These are phyloP conservation scores for Perkinsus marinus DNA, from an alignment of 169 alveolate genomes.

Conservation along the genomic window DNA sequence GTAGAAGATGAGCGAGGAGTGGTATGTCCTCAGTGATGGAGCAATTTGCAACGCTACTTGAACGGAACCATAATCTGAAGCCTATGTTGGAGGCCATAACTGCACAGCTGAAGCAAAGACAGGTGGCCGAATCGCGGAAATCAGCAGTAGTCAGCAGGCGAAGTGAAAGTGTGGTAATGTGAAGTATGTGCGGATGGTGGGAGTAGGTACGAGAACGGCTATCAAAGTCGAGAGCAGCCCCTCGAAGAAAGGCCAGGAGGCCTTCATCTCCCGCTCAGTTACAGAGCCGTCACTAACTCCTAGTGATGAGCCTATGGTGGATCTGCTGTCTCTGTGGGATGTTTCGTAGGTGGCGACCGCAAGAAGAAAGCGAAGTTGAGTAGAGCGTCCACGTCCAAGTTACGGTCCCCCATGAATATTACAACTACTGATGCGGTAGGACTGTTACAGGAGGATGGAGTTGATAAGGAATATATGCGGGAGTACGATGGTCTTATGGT, in stretches of 20 bases:
- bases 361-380: not conserved
- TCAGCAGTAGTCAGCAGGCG: not conserved
- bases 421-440: not conserved
- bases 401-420: not conserved
- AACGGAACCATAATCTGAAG: not conserved
- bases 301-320: not conserved
- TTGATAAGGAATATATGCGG: not conserved
- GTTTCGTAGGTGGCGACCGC: not conserved
- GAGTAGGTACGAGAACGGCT: not conserved
- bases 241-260: not conserved
- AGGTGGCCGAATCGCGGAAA: not conserved
- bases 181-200: too few species aligned
- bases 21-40: not conserved
- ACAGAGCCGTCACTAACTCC: not conserved
- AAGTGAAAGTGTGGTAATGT: not conserved
- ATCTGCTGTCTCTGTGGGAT: not conserved
- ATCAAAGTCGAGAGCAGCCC: not conserved
- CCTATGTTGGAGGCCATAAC: conserved; percentile 3
- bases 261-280: not conserved
- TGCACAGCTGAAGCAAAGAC: conserved; percentile 3
- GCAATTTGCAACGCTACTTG: not conserved
- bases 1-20: not conserved
- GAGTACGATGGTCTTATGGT: not conserved
- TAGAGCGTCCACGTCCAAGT: not conserved
- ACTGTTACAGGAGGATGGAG: not conserved